Evolutionary conservation across 768 basidiomycete genomes (phyloP), one percentile per base, ranked within the genome.

Genomic region (Tricholoma hemisulphureum): DNA sequence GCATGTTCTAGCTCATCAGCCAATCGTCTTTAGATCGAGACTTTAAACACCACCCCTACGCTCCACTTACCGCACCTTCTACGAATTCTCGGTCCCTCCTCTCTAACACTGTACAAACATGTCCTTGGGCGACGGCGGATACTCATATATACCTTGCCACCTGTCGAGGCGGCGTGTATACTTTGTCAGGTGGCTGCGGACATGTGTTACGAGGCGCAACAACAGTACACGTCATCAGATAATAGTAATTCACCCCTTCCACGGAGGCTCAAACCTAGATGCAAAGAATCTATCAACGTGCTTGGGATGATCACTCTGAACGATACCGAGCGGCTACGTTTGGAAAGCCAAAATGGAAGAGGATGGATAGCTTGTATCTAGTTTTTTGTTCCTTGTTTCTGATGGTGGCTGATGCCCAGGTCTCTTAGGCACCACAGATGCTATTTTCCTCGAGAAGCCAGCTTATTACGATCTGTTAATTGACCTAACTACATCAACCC

Each of bases 301-400:
- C 79, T 94, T 2, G 92, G 91, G 0, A 87, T 91, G 83, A 80
- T 93, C 28, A 93, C 90, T 0, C 77, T 94, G 0, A 84, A 77
- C 46, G 92, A 94, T 66, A 69, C 91, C 41, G 84, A 85, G 58
- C 78, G 82, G 58, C 67, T 93, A 53, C 72, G 81, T 54, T 69
- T 72, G 16, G 88, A 87, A 68, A 78, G 80, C 24, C 72, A 75
- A 61, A 78, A 72, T 2, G 88, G 89, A 5, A 75, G 81, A 6
- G 91, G 91, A 18, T 94, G 91, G 91, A 83, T 93, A 54, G 91
- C 91, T 29, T 93, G 91, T 82, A 69, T 60, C 82, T 74, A 9
- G 39, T n/a, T 56, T 37, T 52, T 18, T 26, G 48, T 18, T 53
- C 43, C 35, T 23, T 37, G 24, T 60, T 48, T 43, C 16, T 32